Evolutionary conservation across 2,329 filamentous ascomycete genomes (phyloP).

Genomic region (Fusarium proliferatum): DNA sequence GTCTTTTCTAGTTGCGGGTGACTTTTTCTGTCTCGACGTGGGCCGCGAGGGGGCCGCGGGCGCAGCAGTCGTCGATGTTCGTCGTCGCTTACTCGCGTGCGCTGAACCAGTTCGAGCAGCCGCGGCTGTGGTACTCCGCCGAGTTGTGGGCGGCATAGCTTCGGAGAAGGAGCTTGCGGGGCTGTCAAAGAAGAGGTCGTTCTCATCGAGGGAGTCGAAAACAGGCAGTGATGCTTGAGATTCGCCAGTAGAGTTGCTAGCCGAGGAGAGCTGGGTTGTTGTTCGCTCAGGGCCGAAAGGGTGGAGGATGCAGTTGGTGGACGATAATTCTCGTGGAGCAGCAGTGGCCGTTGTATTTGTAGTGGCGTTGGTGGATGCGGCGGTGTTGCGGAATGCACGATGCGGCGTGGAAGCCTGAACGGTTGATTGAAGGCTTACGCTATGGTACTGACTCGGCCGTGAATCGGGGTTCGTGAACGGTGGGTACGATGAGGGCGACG

Average conservation of each 20-base stretch:
- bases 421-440: slow-evolving; percentile 20
- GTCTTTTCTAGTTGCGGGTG: slow-evolving; percentile 15
- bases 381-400: slow-evolving; percentile 20
- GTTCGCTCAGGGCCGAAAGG: slow-evolving; percentile 32
- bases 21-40: slow-evolving; percentile 16
- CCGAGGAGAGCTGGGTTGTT: slow-evolving; percentile 37
- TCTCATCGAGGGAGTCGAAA: slow-evolving; percentile 46
- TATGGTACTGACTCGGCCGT: slow-evolving; percentile 22
- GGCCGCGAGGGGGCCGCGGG: slow-evolving; percentile 6
- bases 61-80: slow-evolving; percentile 29
- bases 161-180: slow-evolving; percentile 46
- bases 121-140: slow-evolving; percentile 31
- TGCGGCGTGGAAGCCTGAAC: slow-evolving; percentile 36
- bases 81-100: slow-evolving; percentile 44
- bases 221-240: slow-evolving; percentile 44
- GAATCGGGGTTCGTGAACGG: slow-evolving; percentile 39
- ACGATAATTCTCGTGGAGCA: slow-evolving; percentile 41
- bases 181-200: slow-evolving; percentile 40
- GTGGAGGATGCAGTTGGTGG: slow-evolving; percentile 33
- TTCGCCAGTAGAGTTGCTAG: slow-evolving; percentile 39
- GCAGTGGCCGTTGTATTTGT: slow-evolving; percentile 1
- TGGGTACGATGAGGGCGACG: slow-evolving; percentile 52
- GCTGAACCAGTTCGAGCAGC: slow-evolving; percentile 16
- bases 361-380: not conserved
- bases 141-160: slow-evolving; percentile 43